Evolutionary conservation across 192 early-diverging fungal genomes (phyloP).

Genomic region (Mortierella hygrophila): DNA sequence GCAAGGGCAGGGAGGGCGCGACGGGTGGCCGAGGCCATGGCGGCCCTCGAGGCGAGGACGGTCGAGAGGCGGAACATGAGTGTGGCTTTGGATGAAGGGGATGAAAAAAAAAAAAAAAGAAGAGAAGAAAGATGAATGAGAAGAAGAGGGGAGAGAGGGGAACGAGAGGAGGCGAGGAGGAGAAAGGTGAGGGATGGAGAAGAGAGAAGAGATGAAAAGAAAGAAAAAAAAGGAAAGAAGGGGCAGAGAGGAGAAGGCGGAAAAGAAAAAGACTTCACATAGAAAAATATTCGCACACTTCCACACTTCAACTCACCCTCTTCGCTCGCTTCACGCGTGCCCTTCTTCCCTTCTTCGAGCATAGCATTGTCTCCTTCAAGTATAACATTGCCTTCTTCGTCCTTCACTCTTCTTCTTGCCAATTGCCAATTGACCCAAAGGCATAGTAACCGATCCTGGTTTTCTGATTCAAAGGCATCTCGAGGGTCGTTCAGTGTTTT

Average conservation of each 20-base stretch:
- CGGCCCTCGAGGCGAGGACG: conserved; percentile 49
- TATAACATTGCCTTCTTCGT: too few relatives aligned
- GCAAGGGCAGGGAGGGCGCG: conserved; percentile 48
- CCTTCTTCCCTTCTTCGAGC: too few relatives aligned
- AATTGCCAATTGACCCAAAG: neutral
- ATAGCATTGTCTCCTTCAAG: too few relatives aligned
- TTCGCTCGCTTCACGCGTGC: too few relatives aligned
- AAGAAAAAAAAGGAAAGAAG: neutral
- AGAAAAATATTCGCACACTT: too few relatives aligned
- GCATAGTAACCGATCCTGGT: neutral
- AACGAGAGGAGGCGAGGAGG: neutral
- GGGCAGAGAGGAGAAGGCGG: neutral
- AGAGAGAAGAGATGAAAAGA: neutral
- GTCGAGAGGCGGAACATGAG: conserved; percentile 43
- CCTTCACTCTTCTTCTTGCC: neutral
- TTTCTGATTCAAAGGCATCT: neutral
- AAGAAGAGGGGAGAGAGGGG: neutral
- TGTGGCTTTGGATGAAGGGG: neutral
- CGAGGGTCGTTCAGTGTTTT: neutral
- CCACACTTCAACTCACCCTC: too few relatives aligned
- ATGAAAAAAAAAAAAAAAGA: neutral
- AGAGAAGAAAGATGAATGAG: neutral
- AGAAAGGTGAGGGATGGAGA: neutral
- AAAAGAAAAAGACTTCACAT: too few relatives aligned
- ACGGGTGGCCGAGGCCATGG: conserved; percentile 50